Conservation (phyloP, 1,139 yeast species). For the Maudiozyma humilis region DNA sequence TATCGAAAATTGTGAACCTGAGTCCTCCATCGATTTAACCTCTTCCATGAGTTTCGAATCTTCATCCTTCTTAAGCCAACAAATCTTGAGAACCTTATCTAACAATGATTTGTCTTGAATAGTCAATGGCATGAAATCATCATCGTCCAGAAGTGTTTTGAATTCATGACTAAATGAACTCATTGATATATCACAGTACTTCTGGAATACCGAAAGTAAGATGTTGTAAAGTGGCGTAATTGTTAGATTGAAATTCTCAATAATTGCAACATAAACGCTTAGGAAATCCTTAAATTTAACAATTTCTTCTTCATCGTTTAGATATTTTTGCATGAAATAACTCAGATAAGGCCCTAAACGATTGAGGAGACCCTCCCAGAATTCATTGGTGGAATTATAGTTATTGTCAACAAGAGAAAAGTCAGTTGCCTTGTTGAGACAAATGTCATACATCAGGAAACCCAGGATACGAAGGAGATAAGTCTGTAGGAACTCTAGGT, state of each 20-base stretch:
- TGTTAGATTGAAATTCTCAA: conserved; percentile 64
- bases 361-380: conserved; percentile 65
- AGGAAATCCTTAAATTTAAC: conserved; percentile 47
- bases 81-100: conserved; percentile 50
- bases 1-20: conserved; percentile 46
- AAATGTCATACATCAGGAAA: conserved; percentile 68
- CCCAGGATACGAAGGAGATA: conserved; percentile 64
- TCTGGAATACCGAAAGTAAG: conserved; percentile 50
- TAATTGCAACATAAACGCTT: conserved; percentile 66
- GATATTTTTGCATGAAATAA: conserved; percentile 30
- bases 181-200: conserved; percentile 50
- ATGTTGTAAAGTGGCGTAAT: conserved; percentile 56
- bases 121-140: conserved; percentile 82
- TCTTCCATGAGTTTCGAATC: conserved; percentile 21
- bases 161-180: conserved; percentile 57
- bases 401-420: conserved; percentile 48
- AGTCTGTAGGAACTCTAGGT: conserved; percentile 38
- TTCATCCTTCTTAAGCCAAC: conserved; percentile 57
- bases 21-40: conserved; percentile 31
- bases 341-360: conserved; percentile 49
- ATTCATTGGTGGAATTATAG: conserved; percentile 52
- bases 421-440: conserved; percentile 50
- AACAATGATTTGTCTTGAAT: conserved; percentile 54
- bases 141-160: conserved; percentile 56
- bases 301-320: conserved; percentile 34